Percentiles rank a stretch among this genome's conserved stretches.
Evolutionary conservation across 2,329 filamentous ascomycete species (phyloP).

Genomic region (Fusarium paranaense): DNA sequence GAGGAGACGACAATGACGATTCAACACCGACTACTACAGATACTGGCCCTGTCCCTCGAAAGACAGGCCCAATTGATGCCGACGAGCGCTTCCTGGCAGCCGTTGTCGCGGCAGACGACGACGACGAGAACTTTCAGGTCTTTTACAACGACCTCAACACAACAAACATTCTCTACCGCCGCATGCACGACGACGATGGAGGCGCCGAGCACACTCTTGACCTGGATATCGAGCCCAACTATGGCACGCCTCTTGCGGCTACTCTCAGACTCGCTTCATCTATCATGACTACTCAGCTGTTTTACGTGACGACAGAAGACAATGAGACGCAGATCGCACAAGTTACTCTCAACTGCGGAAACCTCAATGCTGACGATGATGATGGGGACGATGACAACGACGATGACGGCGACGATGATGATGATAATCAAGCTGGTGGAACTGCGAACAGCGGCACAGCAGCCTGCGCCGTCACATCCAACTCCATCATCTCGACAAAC

Average conservation of each 20-base stretch:
- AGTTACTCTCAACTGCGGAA: conserved; percentile 26
- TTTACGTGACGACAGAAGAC: conserved; percentile 26
- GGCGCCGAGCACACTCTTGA: conserved; percentile 18
- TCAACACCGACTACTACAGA: conserved; percentile 1
- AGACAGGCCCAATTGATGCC: conserved; percentile 31
- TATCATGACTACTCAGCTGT: conserved; percentile 19
- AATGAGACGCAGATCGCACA: conserved; percentile 25
- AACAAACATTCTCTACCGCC: conserved; percentile 26
- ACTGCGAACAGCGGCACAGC: background rate
- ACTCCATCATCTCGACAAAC: conserved; percentile 29
- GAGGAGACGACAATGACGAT: background rate
- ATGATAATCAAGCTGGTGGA: background rate
- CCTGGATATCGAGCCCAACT: conserved; percentile 32
- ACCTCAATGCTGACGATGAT: conserved; percentile 7
- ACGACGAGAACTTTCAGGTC: conserved; percentile 26
- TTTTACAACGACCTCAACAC: conserved; percentile 39
- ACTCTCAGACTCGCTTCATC: conserved; percentile 9
- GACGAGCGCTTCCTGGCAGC: conserved; percentile 25
- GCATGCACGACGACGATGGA: conserved; percentile 17
- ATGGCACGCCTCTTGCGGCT: conserved; percentile 33
- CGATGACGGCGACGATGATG: background rate
- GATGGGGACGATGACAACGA: conserved; percentile 5
- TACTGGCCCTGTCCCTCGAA: conserved; percentile 7
- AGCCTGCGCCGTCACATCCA: conserved; percentile 27
- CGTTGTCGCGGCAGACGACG: conserved; percentile 12